Base-by-base conservation (phyloP, 140 eudicot genomes). In the Erigeron philadelphicus region DNA sequence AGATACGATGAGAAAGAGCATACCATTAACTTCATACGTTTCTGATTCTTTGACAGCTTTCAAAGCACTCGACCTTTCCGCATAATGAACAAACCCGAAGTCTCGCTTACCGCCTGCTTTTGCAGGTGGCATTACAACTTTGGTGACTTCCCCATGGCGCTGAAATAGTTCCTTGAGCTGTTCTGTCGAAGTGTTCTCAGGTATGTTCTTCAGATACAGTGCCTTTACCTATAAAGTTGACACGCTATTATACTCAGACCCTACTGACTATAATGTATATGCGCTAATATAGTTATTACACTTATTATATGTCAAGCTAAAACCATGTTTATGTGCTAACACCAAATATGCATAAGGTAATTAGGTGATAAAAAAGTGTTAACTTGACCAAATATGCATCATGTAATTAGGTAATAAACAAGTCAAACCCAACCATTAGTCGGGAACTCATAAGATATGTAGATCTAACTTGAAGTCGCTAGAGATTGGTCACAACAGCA, bases 121-220 rank as follows among this genome's bases (percentile, higher is more conserved):
- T 71, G 96, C 92, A 25, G 98, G 95, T 38, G 96, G 98, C 90
- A 86, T 80, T 44, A 93, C 95, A 54, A 93, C 98, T 78, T 84
- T 86, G 2, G 93, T 93, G 49, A 93, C 95, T 65, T 93, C 98
- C 21, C 98, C 98, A 80, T 93, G 96, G 71, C 84, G 94, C 75
- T 84, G 88, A 66, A 93, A 93, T 31, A 89, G 75, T 72, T 93
- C 96, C 82, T 93, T 89, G 73, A 93, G 65, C 41, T 84, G 86
- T 25, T 93, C 98, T 60, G 80, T 78, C n/a, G 94, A 67, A 9
- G 95, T 87, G 79, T 83, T 83, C 73, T 93, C 98, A 0, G 98
- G 98, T 77, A 93, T 93, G 76, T 93, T 93, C 85, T 93, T 93
- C 75, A 93, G 89, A 73, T 93, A 93, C 52, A 93, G 90, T 63